Evolutionary conservation across 2,329 filamentous ascomycete genomes (phyloP).

Genomic region (Gnomoniopsis smithogilvyi): DNA sequence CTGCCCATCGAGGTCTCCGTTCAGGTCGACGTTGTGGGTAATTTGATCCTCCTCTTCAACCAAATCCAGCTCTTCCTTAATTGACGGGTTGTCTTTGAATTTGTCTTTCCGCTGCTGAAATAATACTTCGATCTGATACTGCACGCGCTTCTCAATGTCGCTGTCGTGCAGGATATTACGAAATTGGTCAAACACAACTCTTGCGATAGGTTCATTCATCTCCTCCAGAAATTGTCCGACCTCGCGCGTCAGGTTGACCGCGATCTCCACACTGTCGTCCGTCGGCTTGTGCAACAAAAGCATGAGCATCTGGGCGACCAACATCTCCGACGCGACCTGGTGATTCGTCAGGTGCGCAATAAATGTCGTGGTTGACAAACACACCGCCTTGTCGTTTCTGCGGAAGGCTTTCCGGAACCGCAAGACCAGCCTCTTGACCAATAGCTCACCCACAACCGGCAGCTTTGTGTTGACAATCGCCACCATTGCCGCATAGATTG

Average conservation of each 20-base stretch:
- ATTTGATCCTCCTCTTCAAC: slow-evolving; percentile 99
- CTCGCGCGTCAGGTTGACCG: slow-evolving; percentile 87
- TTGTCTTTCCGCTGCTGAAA: slow-evolving; percentile 96
- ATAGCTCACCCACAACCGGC: slow-evolving; percentile 87
- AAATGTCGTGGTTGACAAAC: slow-evolving; percentile 88
- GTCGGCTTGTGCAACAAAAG: slow-evolving; percentile 93
- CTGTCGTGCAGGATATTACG: slow-evolving; percentile 93
- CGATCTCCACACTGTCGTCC: slow-evolving; percentile 96
- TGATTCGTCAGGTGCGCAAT: slow-evolving; percentile 94
- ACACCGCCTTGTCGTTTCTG: slow-evolving; percentile 95
- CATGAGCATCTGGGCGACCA: slow-evolving; percentile 88
- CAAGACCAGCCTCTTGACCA: slow-evolving; percentile 79
- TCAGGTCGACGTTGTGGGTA: slow-evolving; percentile 79
- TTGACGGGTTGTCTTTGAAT: slow-evolving; percentile 89
- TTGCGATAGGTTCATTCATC: slow-evolving; percentile 84
- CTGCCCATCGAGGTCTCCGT: slow-evolving; percentile 80
- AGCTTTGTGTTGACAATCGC: slow-evolving; percentile 98
- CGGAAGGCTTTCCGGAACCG: slow-evolving; percentile 96
- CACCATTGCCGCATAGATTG: slow-evolving; percentile 93
- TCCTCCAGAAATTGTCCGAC: slow-evolving; percentile 93
- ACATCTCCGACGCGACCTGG: slow-evolving; percentile 90
- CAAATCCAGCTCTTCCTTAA: slow-evolving; percentile 90
- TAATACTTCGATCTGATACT: slow-evolving; percentile 98
- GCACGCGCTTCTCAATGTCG: slow-evolving; percentile 95
- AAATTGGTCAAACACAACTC: slow-evolving; percentile 94